Evolutionary conservation across 176 grass and related monocot genomes (phyloP).

Genomic region (Typha latifolia): DNA sequence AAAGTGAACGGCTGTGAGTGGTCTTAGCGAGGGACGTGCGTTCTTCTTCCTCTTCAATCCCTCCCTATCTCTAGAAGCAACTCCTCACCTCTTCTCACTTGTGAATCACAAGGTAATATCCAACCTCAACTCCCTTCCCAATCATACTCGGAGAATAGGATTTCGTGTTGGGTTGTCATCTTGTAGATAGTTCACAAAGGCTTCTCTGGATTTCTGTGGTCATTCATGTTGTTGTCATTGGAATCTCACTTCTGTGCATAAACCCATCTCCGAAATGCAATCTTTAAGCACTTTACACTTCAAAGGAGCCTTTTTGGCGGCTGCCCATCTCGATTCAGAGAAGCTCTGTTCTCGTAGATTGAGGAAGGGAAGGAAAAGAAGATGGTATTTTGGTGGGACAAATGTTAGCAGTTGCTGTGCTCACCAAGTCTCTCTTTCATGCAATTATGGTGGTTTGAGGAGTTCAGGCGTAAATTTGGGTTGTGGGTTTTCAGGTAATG

Average conservation of each 20-base stretch:
- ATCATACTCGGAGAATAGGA: too few relatives aligned
- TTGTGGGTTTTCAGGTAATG: neutral
- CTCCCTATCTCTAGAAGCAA: too few relatives aligned
- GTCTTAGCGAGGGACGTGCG: too few relatives aligned
- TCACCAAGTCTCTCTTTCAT: neutral
- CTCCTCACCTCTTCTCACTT: too few relatives aligned
- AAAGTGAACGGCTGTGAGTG: too few relatives aligned
- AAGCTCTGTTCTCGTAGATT: neutral
- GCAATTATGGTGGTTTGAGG: neutral
- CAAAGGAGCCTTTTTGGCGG: neutral
- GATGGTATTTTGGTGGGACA: neutral
- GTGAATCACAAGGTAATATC: too few relatives aligned
- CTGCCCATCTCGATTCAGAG: constrained; percentile 9
- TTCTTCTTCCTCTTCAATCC: too few relatives aligned
- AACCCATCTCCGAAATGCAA: constrained; percentile 8
- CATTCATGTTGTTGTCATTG: neutral
- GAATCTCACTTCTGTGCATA: neutral
- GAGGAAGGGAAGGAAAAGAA: constrained; percentile 13
- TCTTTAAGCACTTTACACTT: constrained; percentile 4
- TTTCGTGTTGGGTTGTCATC: too few relatives aligned
- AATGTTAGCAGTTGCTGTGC: neutral
- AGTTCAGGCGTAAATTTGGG: neutral
- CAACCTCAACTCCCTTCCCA: too few relatives aligned
- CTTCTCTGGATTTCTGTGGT: neutral
- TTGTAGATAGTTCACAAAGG: neutral